These are phyloP conservation scores for Cladophialophora carrionii DNA, from an alignment of 2,329 filamentous ascomycete genomes.

Conservation along the genomic window DNA sequence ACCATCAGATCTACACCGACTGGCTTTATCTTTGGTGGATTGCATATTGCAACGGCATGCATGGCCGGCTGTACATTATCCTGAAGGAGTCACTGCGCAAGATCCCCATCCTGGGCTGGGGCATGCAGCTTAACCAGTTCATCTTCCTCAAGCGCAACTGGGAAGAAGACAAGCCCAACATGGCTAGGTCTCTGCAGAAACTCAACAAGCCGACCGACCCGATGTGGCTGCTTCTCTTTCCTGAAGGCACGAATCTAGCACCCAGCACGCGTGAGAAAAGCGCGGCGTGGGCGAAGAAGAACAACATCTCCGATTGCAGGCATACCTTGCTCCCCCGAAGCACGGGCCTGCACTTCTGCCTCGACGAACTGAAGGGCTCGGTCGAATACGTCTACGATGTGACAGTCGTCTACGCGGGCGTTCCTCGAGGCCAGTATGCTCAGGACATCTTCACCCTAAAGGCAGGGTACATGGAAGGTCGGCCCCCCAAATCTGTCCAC, in stretches of 20 bases:
- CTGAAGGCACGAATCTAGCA: conserved; percentile 82
- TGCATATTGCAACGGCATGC: conserved; percentile 80
- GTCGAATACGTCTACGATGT: conserved; percentile 82
- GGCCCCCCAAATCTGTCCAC: conserved; percentile 83
- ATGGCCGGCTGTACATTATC: conserved; percentile 87
- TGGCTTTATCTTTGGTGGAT: conserved; percentile 95
- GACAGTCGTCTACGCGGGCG: conserved; percentile 43
- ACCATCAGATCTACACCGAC: conserved; percentile 89
- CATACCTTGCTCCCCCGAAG: conserved; percentile 78
- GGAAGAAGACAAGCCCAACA: conserved; percentile 74
- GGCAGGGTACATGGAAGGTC: conserved; percentile 79
- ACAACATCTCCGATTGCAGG: conserved; percentile 69
- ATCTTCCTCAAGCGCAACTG: conserved; percentile 92
- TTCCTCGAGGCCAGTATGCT: conserved; percentile 65
- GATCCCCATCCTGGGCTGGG: conserved; percentile 76
- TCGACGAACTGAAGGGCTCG: conserved; percentile 72
- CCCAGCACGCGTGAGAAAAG: conserved; percentile 71
- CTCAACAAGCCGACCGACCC: conserved; percentile 67
- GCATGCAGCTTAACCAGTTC: conserved; percentile 85
- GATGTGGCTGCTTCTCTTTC: conserved; percentile 90
- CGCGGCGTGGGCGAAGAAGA: conserved; percentile 75
- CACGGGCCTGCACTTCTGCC: conserved; percentile 77
- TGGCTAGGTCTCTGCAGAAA: conserved; percentile 73
- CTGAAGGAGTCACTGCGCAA: conserved; percentile 83
- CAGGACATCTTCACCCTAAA: conserved; percentile 78